These are phyloP conservation scores for Fusarium sp. DNA, from an alignment of 2,329 filamentous ascomycete species.

Conservation along the genomic window DNA sequence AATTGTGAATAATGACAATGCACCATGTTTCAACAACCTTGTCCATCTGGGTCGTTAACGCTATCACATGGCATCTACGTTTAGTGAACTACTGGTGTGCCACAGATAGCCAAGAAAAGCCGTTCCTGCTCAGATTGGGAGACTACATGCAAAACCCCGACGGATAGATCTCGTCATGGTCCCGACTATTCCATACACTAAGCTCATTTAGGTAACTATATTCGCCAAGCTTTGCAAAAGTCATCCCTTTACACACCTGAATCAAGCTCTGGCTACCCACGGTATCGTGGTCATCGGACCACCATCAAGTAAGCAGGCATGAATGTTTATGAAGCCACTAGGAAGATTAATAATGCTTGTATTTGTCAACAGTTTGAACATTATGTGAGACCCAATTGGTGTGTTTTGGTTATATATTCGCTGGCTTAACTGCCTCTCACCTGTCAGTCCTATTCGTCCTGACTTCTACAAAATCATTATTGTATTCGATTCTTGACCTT, in stretches of 20 bases:
- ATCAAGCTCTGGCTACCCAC: not conserved
- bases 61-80: not conserved
- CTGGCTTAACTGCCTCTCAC: not conserved
- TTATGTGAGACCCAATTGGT: not conserved
- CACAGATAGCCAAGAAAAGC: not conserved
- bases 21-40: not conserved
- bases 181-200: not conserved
- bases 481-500: too few relatives aligned
- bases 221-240: not conserved
- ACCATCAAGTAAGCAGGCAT: not conserved
- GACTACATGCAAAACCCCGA: not conserved
- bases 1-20: not conserved
- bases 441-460: not conserved
- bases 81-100: not conserved
- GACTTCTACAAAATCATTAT: not conserved
- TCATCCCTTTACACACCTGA: not conserved
- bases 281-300: not conserved
- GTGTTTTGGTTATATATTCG: not conserved
- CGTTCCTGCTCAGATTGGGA: not conserved
- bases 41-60: fast-evolving
- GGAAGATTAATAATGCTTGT: not conserved
- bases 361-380: not conserved
- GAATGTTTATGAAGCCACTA: fast-evolving
- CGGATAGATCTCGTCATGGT: not conserved
- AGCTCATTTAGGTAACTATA: not conserved